phyloP scores from a whole-genome alignment of 441 rosid species.

The Breynia disticha region DNA sequence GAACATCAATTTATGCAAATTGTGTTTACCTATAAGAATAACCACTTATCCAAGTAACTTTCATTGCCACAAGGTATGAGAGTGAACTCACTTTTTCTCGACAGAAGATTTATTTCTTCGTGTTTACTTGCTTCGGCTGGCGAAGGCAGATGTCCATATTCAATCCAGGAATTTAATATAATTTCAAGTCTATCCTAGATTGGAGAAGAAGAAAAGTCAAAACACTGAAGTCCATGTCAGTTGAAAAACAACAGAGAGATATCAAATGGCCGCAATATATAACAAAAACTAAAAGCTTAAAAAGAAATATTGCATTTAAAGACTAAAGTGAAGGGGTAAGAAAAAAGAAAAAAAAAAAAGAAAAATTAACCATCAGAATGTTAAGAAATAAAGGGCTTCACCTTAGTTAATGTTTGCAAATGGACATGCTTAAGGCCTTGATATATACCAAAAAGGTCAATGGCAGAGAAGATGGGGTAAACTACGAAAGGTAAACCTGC shows the following conservation, averaged over 20 bases:
- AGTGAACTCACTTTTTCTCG: slow-evolving; percentile 34
- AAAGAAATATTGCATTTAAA: neutral
- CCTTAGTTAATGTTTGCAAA: slow-evolving; percentile 88
- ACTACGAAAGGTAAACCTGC: slow-evolving; percentile 62
- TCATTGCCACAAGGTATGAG: neutral
- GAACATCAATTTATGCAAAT: neutral
- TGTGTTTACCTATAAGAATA: neutral
- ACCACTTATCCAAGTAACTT: neutral
- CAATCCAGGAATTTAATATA: slow-evolving; percentile 67
- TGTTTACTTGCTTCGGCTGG: slow-evolving; percentile 68
- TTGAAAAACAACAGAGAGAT: neutral
- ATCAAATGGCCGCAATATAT: too few species aligned
- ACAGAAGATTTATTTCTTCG: slow-evolving; percentile 60
- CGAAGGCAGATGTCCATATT: slow-evolving; percentile 45
- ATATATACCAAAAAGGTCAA: slow-evolving; percentile 80
- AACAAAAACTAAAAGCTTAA: too few species aligned
- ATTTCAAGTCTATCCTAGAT: slow-evolving; percentile 82
- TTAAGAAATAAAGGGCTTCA: slow-evolving; percentile 11
- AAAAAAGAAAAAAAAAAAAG: neutral
- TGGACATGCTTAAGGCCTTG: slow-evolving; percentile 81
- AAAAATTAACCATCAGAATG: neutral
- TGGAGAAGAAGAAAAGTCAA: slow-evolving; percentile 1
- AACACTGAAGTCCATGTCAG: slow-evolving; percentile 1
- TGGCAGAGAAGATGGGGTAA: slow-evolving; percentile 69
- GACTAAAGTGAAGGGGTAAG: slow-evolving; percentile 3